phyloP scores from a whole-genome alignment of 228 moss, liverwort and hornwort genomes.

The Sphagnum magellanicum region DNA sequence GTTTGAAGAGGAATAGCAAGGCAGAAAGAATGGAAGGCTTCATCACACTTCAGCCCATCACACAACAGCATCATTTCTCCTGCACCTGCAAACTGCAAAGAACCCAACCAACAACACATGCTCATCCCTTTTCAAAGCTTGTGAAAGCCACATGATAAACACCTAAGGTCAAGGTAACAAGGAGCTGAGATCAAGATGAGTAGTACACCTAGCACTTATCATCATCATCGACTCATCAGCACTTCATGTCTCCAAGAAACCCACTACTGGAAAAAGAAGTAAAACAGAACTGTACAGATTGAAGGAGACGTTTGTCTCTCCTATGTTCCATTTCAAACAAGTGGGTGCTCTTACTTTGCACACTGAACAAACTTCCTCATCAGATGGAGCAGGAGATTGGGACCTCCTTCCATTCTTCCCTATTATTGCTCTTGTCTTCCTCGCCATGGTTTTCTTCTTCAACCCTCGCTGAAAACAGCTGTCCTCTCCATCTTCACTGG shows the following conservation, averaged over 20 bases:
- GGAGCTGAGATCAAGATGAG: neutral
- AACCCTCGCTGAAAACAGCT: slow-evolving; percentile 7
- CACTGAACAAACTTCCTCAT: slow-evolving; percentile 55
- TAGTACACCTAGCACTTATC: neutral
- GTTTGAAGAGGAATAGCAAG: slow-evolving; percentile 56
- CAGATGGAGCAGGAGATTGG: slow-evolving; percentile 9
- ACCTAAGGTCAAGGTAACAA: too few relatives aligned
- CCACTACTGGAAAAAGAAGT: neutral
- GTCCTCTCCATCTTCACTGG: slow-evolving; percentile 20
- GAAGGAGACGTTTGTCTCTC: neutral
- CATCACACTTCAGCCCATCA: slow-evolving; percentile 63
- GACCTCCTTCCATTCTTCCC: slow-evolving; percentile 9
- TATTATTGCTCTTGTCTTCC: neutral
- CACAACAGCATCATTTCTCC: slow-evolving; percentile 81
- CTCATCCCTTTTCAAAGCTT: neutral
- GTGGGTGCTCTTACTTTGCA: slow-evolving; percentile 40
- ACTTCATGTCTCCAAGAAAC: neutral
- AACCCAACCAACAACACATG: neutral
- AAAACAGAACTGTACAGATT: neutral
- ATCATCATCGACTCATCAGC: neutral
- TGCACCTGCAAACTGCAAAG: slow-evolving; percentile 71
- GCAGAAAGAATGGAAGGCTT: slow-evolving; percentile 82
- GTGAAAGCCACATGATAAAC: too few relatives aligned
- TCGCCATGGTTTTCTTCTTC: slow-evolving; percentile 9
- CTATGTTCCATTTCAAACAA: neutral